Evolutionary conservation across 2,329 filamentous ascomycete species (phyloP), one percentile per base, ranked within the genome.

Genomic region (Trichoderma atrobrunneum): DNA sequence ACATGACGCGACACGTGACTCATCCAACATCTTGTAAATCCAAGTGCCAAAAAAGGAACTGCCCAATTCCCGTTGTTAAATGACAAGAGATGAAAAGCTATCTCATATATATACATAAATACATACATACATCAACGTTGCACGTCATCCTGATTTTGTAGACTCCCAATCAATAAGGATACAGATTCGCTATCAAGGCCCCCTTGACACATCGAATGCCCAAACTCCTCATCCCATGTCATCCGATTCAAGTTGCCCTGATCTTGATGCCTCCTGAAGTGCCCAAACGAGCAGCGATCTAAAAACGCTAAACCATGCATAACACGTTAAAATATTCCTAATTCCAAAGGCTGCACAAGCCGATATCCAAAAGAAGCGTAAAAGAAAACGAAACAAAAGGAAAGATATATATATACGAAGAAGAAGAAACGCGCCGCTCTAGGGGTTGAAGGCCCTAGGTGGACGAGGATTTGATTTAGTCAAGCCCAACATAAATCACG

Each of bases 401-500:
- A n/a, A 11, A 32, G 39, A 34, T 69, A 51, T 57, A 68, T 34
- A 62, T 62, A 62, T 36, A 56, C 5, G 10, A 61, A 56, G 16
- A 26, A 34, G 26, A 51, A 34, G 34, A 21, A 62, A 34, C 54
- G 39, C 43, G 65, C 10, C n/a, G 28, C 8, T 16, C 30, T 10
- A 14, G 28, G 11, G 14, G 11, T 14, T 18, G 12, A 11, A 10
- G 21, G 6, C 8, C 28, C 16, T 18, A n/a, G 18, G 48, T 14
- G 30, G n/a, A 21, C 28, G 60, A 30, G 39, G 14, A 60, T 77
- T 71, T 78, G 48, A 63, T 75, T 71, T 71, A 80, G 65, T 75
- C 71, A 43, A 78, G 72, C 51, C 75, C 71, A 64, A 75, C 77
- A 72, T 83, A 83, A 48, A 83, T 76, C 59, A 79, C 78, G 69